phyloP scores from a whole-genome alignment of 192 early-diverging fungal species.

The Coemansia sp. region DNA sequence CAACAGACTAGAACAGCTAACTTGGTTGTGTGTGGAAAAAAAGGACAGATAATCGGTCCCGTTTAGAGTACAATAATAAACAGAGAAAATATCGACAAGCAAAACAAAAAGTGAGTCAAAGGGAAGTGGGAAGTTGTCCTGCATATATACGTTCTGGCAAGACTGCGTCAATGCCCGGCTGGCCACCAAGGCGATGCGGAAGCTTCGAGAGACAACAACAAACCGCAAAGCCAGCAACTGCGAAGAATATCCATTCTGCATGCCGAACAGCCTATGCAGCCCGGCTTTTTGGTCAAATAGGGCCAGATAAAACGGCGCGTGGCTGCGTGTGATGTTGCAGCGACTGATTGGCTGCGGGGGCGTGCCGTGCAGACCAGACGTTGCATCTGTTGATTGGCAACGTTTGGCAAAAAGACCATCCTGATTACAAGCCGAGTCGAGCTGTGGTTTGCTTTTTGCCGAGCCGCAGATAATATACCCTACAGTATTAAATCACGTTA shows the following conservation, averaged over 20 bases:
- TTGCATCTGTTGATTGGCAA: conserved; percentile 27
- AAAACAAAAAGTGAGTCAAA: conserved; percentile 3
- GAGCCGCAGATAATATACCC: conserved; percentile 6
- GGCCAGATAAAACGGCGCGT: neutral
- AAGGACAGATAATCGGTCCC: neutral
- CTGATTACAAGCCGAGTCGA: no score
- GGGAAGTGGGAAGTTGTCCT: neutral
- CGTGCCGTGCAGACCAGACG: conserved; percentile 13
- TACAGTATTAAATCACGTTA: conserved; percentile 15
- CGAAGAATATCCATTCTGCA: neutral
- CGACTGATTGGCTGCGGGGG: conserved; percentile 22
- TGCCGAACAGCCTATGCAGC: neutral
- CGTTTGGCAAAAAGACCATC: neutral
- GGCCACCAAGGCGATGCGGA: neutral
- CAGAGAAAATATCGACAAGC: conserved; percentile 1
- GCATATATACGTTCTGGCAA: neutral
- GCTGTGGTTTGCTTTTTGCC: conserved; percentile 4
- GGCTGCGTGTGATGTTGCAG: conserved; percentile 23
- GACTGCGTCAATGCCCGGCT: neutral
- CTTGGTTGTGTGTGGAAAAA: neutral
- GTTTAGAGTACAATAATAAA: conserved; percentile 9
- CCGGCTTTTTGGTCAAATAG: neutral
- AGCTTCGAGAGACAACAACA: conserved; percentile 11
- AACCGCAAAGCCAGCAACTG: neutral
- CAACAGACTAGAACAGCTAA: neutral